Evolutionary conservation across 108 stramenopile species (phyloP).

Genomic region (Skeletonema potamos): DNA sequence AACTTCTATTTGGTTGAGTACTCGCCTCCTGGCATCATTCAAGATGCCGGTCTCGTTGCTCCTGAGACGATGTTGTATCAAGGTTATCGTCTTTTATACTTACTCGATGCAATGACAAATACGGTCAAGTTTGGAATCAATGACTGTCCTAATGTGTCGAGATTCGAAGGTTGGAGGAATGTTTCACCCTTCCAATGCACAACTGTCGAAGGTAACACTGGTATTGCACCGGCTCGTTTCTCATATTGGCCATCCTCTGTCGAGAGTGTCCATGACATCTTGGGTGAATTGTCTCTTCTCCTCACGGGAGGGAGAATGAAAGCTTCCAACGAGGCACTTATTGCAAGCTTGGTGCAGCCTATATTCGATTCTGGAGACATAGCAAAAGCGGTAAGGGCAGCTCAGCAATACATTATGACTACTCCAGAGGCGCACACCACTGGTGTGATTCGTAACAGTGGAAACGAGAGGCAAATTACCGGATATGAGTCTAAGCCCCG

Average conservation of each 20-base stretch:
- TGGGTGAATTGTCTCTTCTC: slow-evolving; percentile 53
- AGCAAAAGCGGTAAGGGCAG: slow-evolving; percentile 30
- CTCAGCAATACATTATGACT: slow-evolving; percentile 43
- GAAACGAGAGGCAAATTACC: not conserved
- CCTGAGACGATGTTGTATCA: slow-evolving; percentile 44
- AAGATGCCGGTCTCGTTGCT: slow-evolving; percentile 14
- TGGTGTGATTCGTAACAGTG: slow-evolving; percentile 4
- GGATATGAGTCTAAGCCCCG: slow-evolving; percentile 9
- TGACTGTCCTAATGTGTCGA: slow-evolving; percentile 7
- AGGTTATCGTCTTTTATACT: slow-evolving; percentile 3
- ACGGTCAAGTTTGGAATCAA: slow-evolving; percentile 38
- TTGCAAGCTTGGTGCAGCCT: slow-evolving; percentile 15
- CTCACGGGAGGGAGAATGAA: slow-evolving; percentile 50
- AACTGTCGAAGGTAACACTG: slow-evolving; percentile 23
- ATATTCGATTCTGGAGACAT: slow-evolving; percentile 11
- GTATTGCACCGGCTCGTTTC: not conserved
- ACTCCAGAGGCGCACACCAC: slow-evolving; percentile 53
- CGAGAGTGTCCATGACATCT: slow-evolving; percentile 18
- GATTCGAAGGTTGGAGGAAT: slow-evolving; percentile 13
- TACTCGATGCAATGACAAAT: slow-evolving; percentile 26
- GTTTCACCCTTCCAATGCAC: not conserved
- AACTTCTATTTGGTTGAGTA: slow-evolving; percentile 65
- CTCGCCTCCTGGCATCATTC: slow-evolving; percentile 23
- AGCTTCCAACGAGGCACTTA: slow-evolving; percentile 10
- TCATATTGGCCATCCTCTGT: slow-evolving; percentile 22